Percentiles rank a stretch among this genome's conserved stretches.
Evolutionary conservation across 257 asterid species (phyloP).

Genomic region (Jacaranda mimosifolia): DNA sequence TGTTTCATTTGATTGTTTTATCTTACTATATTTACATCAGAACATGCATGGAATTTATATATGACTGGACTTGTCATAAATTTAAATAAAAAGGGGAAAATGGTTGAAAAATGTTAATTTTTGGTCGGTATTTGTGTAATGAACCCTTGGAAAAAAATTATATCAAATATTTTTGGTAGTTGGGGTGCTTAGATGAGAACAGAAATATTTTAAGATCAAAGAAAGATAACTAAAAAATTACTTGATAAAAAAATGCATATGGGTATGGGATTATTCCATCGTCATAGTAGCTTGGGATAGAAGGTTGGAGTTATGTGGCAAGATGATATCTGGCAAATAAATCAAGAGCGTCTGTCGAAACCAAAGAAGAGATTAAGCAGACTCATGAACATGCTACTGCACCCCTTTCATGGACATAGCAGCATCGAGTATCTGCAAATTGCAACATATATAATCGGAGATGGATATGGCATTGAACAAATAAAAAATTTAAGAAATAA

Average conservation of each 20-base stretch:
- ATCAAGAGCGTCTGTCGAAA: background rate
- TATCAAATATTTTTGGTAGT: constrained; percentile 8
- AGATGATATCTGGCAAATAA: background rate
- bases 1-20: background rate
- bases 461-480: background rate
- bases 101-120: background rate
- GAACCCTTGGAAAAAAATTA: background rate
- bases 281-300: background rate
- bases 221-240: background rate
- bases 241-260: background rate
- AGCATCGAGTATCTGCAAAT: background rate
- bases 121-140: constrained; percentile 2
- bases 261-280: background rate
- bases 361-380: background rate
- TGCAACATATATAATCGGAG: background rate
- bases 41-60: constrained; percentile 5
- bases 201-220: constrained; percentile 7
- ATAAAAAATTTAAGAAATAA: too few species aligned
- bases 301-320: background rate
- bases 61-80: background rate
- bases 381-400: background rate
- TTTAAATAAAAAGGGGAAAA: background rate
- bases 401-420: background rate
- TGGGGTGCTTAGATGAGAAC: background rate
- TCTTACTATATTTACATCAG: background rate